A percentile compares a stretch with the other conserved stretches of the same genome.
Evolutionary conservation across 2,329 filamentous ascomycete species (phyloP).

Genomic region (Akanthomyces muscarius): DNA sequence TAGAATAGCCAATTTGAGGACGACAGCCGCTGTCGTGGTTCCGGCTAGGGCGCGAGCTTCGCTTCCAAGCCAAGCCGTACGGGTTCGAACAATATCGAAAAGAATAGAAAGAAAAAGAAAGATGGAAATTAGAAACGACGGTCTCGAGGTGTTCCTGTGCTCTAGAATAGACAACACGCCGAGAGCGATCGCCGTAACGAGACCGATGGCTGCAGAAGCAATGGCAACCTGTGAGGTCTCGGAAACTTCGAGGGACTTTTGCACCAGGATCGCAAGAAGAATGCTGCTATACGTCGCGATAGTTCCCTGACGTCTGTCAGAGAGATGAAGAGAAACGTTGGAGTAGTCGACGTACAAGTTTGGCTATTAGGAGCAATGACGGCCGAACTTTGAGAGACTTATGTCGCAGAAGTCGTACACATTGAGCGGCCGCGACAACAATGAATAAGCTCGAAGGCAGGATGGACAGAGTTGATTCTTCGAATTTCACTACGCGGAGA

Average conservation of each 20-base stretch:
- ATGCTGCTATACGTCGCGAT: not conserved
- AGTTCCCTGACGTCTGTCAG: not conserved
- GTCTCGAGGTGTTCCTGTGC: slow-evolving; percentile 7
- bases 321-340: too few species aligned
- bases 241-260: not conserved
- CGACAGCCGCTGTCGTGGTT: not conserved
- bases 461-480: slow-evolving; percentile 11
- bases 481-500: not conserved
- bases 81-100: not conserved
- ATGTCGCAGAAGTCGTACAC: not conserved
- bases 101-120: slow-evolving; percentile 12
- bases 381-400: not conserved
- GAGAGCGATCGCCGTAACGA: not conserved
- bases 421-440: not conserved
- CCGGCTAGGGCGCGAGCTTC: not conserved
- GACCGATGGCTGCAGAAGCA: not conserved
- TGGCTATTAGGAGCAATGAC: not conserved
- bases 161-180: not conserved
- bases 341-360: not conserved
- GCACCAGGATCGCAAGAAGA: not conserved
- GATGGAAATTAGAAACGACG: slow-evolving; percentile 2
- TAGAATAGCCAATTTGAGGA: not conserved
- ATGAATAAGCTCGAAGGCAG: slow-evolving; percentile 15
- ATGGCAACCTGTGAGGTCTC: not conserved
- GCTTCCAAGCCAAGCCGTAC: slow-evolving; percentile 8